Percentiles rank a stretch among this genome's conserved stretches.
phyloP scores from a whole-genome alignment of 192 early-diverging fungal species.

The Coemansia sp. region DNA sequence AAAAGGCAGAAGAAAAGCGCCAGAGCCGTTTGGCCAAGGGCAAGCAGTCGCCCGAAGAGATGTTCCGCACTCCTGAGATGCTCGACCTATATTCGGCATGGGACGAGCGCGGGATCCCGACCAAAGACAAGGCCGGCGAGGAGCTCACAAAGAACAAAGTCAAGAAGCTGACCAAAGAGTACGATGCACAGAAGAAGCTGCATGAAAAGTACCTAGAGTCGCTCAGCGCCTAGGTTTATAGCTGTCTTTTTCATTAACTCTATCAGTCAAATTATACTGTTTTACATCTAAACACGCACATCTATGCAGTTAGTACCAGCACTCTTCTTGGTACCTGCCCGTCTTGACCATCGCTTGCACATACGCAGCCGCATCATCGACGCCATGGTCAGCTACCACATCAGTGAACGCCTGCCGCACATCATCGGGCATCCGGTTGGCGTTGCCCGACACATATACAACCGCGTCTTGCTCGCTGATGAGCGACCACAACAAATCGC shows the following conservation, averaged over 20 bases:
- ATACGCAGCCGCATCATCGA: slow-evolving; percentile 4
- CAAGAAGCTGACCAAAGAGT: slow-evolving; percentile 90
- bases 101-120: slow-evolving; percentile 87
- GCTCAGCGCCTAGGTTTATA: neutral
- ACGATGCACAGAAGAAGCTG: slow-evolving; percentile 82
- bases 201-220: slow-evolving; percentile 76
- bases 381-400: slow-evolving; percentile 7
- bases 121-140: slow-evolving; percentile 77
- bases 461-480: slow-evolving; percentile 58
- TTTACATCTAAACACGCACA: too few relatives aligned
- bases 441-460: slow-evolving; percentile 72
- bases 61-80: slow-evolving; percentile 72
- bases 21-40: slow-evolving; percentile 75
- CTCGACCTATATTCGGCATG: slow-evolving; percentile 67
- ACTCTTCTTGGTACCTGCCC: slow-evolving; percentile 81
- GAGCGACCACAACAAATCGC: slow-evolving; percentile 61
- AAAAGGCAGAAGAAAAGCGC: slow-evolving; percentile 65
- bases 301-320: slow-evolving; percentile 40
- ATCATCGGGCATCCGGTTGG: slow-evolving; percentile 46
- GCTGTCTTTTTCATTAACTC: too few relatives aligned
- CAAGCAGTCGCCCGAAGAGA: slow-evolving; percentile 68
- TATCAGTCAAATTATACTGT: too few relatives aligned
- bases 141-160: slow-evolving; percentile 78
- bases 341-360: slow-evolving; percentile 59
- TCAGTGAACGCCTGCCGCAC: slow-evolving; percentile 36